phyloP scores from a whole-genome alignment of 192 early-diverging fungal species.

The Kappamyces sp. region DNA sequence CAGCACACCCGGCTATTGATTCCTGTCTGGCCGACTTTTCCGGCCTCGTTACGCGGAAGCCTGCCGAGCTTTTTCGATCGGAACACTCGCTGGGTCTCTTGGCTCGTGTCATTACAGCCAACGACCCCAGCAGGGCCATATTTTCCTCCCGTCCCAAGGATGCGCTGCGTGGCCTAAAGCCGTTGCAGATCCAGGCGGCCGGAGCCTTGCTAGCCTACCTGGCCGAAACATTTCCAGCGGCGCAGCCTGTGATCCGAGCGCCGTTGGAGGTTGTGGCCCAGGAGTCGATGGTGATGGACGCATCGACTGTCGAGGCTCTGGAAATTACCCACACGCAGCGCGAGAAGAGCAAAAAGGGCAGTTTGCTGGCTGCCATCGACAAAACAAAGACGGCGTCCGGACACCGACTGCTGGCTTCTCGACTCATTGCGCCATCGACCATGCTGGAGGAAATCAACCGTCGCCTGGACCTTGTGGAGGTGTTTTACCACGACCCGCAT shows the following conservation, averaged over 20 bases:
- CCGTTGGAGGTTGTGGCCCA: slow-evolving; percentile 51
- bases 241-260: slow-evolving; percentile 54
- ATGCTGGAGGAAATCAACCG: slow-evolving; percentile 56
- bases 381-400: slow-evolving; percentile 77
- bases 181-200: slow-evolving; percentile 36
- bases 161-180: slow-evolving; percentile 7
- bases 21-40: background rate
- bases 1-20: slow-evolving; percentile 3
- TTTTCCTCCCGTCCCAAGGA: background rate
- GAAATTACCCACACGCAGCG: slow-evolving; percentile 47
- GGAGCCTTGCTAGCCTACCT: slow-evolving; percentile 68
- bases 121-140: background rate
- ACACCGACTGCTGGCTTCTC: slow-evolving; percentile 60
- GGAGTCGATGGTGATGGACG: slow-evolving; percentile 70
- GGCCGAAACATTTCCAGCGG: slow-evolving; percentile 60
- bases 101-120: background rate
- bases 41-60: slow-evolving; percentile 18
- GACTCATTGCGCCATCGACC: slow-evolving; percentile 68
- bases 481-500: slow-evolving; percentile 53
- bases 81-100: slow-evolving; percentile 1
- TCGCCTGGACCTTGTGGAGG: slow-evolving; percentile 69
- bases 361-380: slow-evolving; percentile 67
- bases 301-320: slow-evolving; percentile 69
- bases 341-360: slow-evolving; percentile 35
- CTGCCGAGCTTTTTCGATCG: slow-evolving; percentile 21